Conservation (phyloP, 495 filamentous ascomycete species). For the Jackrogersella multiformis region DNA sequence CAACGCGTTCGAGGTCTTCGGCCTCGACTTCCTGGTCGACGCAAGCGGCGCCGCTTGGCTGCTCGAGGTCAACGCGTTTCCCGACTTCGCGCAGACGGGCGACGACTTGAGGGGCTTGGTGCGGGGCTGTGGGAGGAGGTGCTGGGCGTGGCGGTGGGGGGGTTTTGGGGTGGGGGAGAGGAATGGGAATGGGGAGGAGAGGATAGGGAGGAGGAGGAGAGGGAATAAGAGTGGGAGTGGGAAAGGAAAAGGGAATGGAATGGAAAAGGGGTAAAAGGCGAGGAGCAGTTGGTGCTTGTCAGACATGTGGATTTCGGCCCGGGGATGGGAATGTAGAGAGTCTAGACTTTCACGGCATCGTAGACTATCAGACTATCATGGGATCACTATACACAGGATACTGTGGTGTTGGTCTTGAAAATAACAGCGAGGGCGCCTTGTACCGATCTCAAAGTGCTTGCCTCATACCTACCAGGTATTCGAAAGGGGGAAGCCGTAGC, state of each 20-base stretch:
- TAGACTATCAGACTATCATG: too few relatives aligned
- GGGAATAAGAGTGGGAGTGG: neutral
- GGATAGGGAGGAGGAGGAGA: slow-evolving; percentile 18
- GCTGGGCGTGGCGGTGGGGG: slow-evolving; percentile 67
- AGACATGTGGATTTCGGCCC: slow-evolving; percentile 40
- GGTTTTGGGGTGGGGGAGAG: slow-evolving; percentile 42
- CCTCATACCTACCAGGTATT: too few relatives aligned
- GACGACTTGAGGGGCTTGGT: slow-evolving; percentile 74
- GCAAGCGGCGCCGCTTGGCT: slow-evolving; percentile 69
- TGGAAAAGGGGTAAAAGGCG: slow-evolving; percentile 4
- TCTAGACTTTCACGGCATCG: too few relatives aligned
- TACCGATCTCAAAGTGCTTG: too few relatives aligned
- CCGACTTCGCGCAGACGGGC: slow-evolving; percentile 93
- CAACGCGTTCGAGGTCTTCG: slow-evolving; percentile 91
- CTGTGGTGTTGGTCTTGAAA: too few relatives aligned
- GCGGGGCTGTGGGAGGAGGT: slow-evolving; percentile 77
- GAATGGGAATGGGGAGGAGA: slow-evolving; percentile 7
- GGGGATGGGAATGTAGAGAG: slow-evolving; percentile 13
- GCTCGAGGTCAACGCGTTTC: slow-evolving; percentile 95
- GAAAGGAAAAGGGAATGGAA: slow-evolving; percentile 7
- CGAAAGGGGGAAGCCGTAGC: too few relatives aligned
- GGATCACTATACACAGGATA: too few relatives aligned
- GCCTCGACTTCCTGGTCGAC: slow-evolving; percentile 89
- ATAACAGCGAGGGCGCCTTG: too few relatives aligned
- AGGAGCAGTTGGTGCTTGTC: slow-evolving; percentile 39